These are phyloP conservation scores for Sclerotinia subarctica DNA, from an alignment of 2,329 filamentous ascomycete species.

Conservation along the genomic window DNA sequence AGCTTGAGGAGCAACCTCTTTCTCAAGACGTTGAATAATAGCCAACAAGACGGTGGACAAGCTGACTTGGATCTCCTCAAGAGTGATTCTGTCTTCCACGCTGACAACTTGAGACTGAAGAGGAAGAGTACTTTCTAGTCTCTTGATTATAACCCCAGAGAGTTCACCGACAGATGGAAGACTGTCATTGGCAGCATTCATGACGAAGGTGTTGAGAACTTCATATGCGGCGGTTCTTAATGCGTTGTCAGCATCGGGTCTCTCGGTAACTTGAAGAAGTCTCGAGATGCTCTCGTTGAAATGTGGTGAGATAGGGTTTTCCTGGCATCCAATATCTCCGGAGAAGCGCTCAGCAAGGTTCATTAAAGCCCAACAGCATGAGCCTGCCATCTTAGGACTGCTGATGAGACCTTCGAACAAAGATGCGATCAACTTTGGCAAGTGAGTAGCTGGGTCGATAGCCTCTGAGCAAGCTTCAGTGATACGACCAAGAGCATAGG, in stretches of 20 bases:
- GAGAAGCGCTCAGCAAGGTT: conserved; percentile 95
- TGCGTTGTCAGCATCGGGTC: conserved; percentile 77
- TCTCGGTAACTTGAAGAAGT: conserved; percentile 80
- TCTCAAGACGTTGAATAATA: conserved; percentile 87
- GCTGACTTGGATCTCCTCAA: conserved; percentile 98
- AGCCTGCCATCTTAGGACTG: conserved; percentile 94
- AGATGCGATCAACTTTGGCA: conserved; percentile 80
- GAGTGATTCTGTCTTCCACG: conserved; percentile 90
- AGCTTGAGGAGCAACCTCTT: conserved; percentile 83
- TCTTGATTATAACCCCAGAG: conserved; percentile 84
- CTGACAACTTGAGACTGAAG: conserved; percentile 93
- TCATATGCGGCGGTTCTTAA: conserved; percentile 96
- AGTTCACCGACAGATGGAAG: conserved; percentile 75
- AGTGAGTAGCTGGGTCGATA: conserved; percentile 79
- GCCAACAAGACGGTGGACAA: conserved; percentile 86
- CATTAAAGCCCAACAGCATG: conserved; percentile 99
- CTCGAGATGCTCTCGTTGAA: conserved; percentile 90
- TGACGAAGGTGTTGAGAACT: conserved; percentile 91
- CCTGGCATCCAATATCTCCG: conserved; percentile 70
- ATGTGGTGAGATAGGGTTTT: conserved; percentile 84
- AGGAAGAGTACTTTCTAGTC: conserved; percentile 83
- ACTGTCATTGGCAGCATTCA: conserved; percentile 84
- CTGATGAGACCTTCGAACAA: conserved; percentile 87
- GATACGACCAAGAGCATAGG: conserved; percentile 92
- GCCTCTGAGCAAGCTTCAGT: conserved; percentile 90